These are phyloP conservation scores for Turritis glabra DNA, from an alignment of 345 rosid species.

Conservation along the genomic window DNA sequence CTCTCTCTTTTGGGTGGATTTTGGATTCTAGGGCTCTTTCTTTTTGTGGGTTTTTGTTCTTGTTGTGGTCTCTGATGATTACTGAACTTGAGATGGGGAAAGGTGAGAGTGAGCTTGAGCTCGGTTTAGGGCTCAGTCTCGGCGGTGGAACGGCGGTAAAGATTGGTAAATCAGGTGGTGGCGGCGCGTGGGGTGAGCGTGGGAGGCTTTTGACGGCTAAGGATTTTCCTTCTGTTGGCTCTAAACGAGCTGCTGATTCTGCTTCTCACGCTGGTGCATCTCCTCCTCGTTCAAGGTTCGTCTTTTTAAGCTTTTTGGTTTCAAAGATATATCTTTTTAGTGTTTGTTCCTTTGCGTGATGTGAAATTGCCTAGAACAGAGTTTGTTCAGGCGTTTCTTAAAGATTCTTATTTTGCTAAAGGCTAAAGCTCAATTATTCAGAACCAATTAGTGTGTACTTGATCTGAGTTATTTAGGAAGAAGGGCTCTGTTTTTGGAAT, in stretches of 20 bases:
- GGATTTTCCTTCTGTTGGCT: slow-evolving; percentile 69
- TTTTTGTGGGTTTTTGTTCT: slow-evolving; percentile 2
- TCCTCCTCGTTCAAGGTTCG: slow-evolving; percentile 65
- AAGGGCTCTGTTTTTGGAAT: slow-evolving; percentile 5
- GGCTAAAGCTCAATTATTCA: not conserved
- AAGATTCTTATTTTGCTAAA: not conserved
- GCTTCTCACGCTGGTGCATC: slow-evolving; percentile 62
- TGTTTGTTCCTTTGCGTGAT: slow-evolving; percentile 6
- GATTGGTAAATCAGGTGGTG: slow-evolving; percentile 34
- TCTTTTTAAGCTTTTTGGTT: too few species aligned
- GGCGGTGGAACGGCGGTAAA: slow-evolving; percentile 54
- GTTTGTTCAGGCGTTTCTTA: not conserved
- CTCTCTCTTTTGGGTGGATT: slow-evolving; percentile 11
- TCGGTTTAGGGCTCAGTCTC: slow-evolving; percentile 71
- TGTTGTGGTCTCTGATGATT: slow-evolving; percentile 42
- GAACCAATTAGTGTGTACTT: not conserved
- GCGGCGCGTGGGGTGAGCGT: slow-evolving; percentile 63
- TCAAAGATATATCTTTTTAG: too few species aligned
- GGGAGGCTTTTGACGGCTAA: slow-evolving; percentile 78
- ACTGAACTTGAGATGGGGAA: slow-evolving; percentile 49
- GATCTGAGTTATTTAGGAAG: not conserved
- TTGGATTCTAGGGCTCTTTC: slow-evolving; percentile 11
- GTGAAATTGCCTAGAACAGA: slow-evolving; percentile 14
- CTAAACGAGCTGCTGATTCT: slow-evolving; percentile 72
- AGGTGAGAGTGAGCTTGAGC: slow-evolving; percentile 62